Evolutionary conservation across 1,284 basidiomycete species (phyloP).

Genomic region (Clitocybe nebularis): DNA sequence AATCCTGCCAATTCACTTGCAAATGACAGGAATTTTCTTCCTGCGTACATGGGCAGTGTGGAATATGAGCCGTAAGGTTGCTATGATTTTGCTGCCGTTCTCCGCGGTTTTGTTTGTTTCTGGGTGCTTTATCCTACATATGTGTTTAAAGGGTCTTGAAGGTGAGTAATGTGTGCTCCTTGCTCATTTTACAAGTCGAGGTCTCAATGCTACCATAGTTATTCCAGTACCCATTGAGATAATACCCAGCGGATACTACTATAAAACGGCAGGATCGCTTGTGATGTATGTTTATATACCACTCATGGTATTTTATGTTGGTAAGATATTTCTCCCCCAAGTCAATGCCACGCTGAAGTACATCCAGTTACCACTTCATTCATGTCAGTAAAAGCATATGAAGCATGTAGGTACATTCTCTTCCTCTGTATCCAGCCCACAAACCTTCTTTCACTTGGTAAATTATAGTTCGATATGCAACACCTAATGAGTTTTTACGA

Average conservation of each 20-base stretch:
- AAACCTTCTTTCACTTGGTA: no score
- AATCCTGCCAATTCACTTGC: not conserved
- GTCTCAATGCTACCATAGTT: not conserved
- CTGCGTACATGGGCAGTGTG: conserved; percentile 14
- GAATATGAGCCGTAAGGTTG: conserved; percentile 7
- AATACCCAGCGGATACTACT: not conserved
- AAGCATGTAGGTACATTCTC: not conserved
- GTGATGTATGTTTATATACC: not conserved
- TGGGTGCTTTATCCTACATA: conserved; percentile 2
- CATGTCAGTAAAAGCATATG: conserved; percentile 2
- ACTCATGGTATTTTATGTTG: conserved; percentile 5
- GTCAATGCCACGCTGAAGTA: not conserved
- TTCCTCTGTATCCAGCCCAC: no score
- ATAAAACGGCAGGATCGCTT: not conserved
- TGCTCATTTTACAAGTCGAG: not conserved
- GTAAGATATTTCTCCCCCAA: not conserved
- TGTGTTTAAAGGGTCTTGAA: not conserved
- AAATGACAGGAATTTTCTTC: conserved; percentile 8
- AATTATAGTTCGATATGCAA: no score
- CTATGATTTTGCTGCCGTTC: conserved; percentile 3
- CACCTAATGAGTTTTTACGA: not conserved
- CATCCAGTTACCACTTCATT: conserved; percentile 3
- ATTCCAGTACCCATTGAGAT: not conserved
- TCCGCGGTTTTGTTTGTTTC: conserved; percentile 6
- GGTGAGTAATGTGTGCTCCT: not conserved